Conservation (phyloP, 768 basidiomycete species). For the Xerocomellus dryophilus region DNA sequence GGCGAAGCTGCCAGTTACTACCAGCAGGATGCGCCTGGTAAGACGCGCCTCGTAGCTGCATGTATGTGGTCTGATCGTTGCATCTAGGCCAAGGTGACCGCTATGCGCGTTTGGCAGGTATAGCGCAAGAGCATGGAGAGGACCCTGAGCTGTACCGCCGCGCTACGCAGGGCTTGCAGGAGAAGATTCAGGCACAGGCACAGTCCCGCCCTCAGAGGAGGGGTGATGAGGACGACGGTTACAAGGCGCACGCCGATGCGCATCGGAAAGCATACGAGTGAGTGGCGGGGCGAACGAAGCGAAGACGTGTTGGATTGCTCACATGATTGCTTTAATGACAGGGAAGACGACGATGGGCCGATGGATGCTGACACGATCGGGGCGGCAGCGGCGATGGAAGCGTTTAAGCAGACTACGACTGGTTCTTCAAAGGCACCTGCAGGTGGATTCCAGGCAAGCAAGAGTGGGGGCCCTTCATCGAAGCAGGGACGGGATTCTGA, state of each 20-base stretch:
- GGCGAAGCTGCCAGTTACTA: conserved; percentile 24
- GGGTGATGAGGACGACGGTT: conserved; percentile 10
- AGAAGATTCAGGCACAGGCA: conserved; percentile 18
- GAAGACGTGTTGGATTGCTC: background rate
- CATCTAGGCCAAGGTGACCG: conserved; percentile 17
- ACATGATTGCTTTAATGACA: background rate
- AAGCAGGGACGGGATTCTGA: background rate
- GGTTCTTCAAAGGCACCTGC: conserved; percentile 10
- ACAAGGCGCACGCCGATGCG: conserved; percentile 24
- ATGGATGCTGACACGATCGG: conserved; percentile 29
- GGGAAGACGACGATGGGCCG: conserved; percentile 20
- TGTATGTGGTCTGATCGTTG: conserved; percentile 2
- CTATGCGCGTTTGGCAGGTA: conserved; percentile 14
- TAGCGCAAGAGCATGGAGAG: conserved; percentile 17
- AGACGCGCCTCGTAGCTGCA: background rate
- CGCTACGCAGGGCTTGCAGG: conserved; percentile 24
- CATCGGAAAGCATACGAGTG: conserved; percentile 33
- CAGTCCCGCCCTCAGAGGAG: conserved; percentile 3
- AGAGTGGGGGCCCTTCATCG: background rate
- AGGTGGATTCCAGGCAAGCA: conserved; percentile 17
- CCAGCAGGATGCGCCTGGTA: conserved; percentile 5
- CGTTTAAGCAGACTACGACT: conserved; percentile 26
- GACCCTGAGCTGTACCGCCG: conserved; percentile 20
- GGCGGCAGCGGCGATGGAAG: conserved; percentile 31
- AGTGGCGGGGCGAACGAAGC: background rate